These are phyloP conservation scores for Mycena venus DNA, from an alignment of 768 basidiomycete genomes.

Conservation along the genomic window DNA sequence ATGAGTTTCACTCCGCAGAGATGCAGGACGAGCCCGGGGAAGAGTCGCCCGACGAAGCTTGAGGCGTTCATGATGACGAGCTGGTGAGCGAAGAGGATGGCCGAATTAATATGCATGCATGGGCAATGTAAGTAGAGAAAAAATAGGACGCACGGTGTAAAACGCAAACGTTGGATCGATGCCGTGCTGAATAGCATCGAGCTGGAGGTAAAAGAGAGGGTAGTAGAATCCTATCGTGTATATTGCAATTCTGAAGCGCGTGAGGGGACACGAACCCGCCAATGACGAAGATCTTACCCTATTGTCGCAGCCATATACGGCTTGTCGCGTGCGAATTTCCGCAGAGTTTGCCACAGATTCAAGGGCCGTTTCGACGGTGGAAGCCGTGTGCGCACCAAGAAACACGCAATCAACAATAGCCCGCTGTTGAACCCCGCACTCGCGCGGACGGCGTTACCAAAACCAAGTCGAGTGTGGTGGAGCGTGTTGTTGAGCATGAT, in stretches of 20 bases:
- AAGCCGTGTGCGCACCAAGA: conserved; percentile 24
- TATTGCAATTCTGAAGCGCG: conserved; percentile 44
- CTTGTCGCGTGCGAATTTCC: conserved; percentile 55
- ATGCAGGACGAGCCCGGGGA: conserved; percentile 50
- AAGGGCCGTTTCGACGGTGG: conserved; percentile 47
- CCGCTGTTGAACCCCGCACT: conserved; percentile 54
- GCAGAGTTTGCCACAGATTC: conserved; percentile 44
- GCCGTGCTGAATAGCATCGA: conserved; percentile 63
- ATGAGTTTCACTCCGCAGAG: conserved; percentile 45
- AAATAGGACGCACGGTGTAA: conserved; percentile 57
- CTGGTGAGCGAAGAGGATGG: conserved; percentile 43
- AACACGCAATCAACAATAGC: conserved; percentile 43
- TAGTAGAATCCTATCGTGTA: conserved; percentile 58
- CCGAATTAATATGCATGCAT: conserved; percentile 9
- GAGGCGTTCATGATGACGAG: conserved; percentile 53
- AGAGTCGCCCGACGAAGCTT: conserved; percentile 51
- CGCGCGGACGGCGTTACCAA: conserved; percentile 55
- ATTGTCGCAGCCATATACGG: conserved; percentile 59
- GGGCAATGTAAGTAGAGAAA: neutral
- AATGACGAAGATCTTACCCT: conserved; percentile 44
- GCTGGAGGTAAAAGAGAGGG: conserved; percentile 70
- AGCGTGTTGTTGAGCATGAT: conserved; percentile 59
- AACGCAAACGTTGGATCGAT: conserved; percentile 64
- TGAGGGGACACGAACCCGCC: neutral
- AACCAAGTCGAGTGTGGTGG: conserved; percentile 47